Percentiles rank a stretch among this genome's conserved stretches.
phyloP scores from a whole-genome alignment of 2,329 filamentous ascomycete species.

The Apiospora aurea region DNA sequence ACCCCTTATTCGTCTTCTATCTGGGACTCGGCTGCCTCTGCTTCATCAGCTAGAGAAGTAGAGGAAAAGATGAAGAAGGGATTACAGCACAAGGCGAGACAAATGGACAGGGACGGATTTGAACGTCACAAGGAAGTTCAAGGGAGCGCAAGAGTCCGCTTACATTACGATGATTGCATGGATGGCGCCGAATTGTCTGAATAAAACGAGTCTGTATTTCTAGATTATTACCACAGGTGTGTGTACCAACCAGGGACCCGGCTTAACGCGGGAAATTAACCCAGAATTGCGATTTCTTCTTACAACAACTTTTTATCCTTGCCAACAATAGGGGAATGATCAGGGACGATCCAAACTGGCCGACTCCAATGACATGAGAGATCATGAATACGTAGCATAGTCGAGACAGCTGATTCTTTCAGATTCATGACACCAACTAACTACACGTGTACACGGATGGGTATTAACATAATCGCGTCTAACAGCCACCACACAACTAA shows the following conservation, averaged over 20 bases:
- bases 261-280: neutral
- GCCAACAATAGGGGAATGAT: neutral
- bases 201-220: slow-evolving; percentile 15
- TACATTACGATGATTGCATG: neutral
- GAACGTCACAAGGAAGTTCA: neutral
- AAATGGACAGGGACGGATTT: neutral
- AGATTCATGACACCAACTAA: neutral
- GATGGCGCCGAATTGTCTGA: neutral
- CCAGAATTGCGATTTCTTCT: neutral
- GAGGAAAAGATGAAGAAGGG: neutral
- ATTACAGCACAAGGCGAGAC: neutral
- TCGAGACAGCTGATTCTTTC: neutral
- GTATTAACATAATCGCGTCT: slow-evolving; percentile 16
- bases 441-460: neutral
- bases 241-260: neutral
- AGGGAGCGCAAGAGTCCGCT: neutral
- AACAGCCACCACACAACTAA: slow-evolving; percentile 25
- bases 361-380: neutral
- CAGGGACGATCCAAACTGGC: neutral
- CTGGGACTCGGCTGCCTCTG: slow-evolving; percentile 91
- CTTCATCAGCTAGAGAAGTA: slow-evolving; percentile 81
- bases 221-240: slow-evolving; percentile 1
- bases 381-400: neutral
- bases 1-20: slow-evolving; percentile 95
- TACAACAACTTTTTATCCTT: neutral